These are phyloP conservation scores for Trichocladium antarcticum DNA, from an alignment of 495 filamentous ascomycete genomes.

Conservation along the genomic window DNA sequence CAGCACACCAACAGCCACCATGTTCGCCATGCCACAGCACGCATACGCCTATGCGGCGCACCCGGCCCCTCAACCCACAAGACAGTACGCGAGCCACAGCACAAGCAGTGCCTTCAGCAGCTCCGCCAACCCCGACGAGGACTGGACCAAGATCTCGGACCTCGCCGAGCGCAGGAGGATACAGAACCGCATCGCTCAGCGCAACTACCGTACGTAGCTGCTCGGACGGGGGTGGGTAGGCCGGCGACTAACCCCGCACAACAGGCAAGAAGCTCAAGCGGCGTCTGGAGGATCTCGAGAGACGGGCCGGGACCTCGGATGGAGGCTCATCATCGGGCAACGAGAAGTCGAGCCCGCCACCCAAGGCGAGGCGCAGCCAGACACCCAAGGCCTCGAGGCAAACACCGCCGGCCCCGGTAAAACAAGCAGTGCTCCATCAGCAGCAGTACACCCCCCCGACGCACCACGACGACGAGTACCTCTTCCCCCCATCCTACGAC, in stretches of 20 bases:
- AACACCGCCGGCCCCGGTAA: slow-evolving; percentile 21
- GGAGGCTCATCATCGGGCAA: slow-evolving; percentile 43
- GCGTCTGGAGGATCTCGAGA: slow-evolving; percentile 89
- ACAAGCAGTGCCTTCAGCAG: slow-evolving; percentile 95
- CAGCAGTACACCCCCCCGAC: slow-evolving; percentile 54
- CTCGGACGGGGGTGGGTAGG: neutral
- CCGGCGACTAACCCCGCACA: slow-evolving; percentile 6
- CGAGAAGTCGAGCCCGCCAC: slow-evolving; percentile 40
- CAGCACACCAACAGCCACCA: slow-evolving; percentile 11
- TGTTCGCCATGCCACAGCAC: slow-evolving; percentile 38
- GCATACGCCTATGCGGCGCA: slow-evolving; percentile 34
- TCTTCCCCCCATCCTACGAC: slow-evolving; percentile 37
- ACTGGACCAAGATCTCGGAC: slow-evolving; percentile 99
- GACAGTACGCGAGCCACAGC: slow-evolving; percentile 55
- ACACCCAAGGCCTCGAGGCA: slow-evolving; percentile 30
- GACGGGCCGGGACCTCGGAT: slow-evolving; percentile 76
- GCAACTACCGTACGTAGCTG: slow-evolving; percentile 82
- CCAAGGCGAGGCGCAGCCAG: slow-evolving; percentile 33
- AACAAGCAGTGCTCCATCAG: slow-evolving; percentile 32
- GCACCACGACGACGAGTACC: slow-evolving; percentile 40
- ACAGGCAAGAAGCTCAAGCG: slow-evolving; percentile 98
- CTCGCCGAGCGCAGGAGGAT: slow-evolving; percentile 87
- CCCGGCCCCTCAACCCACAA: slow-evolving; percentile 33
- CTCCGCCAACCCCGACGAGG: slow-evolving; percentile 91
- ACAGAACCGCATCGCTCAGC: slow-evolving; percentile 95